phyloP scores from a whole-genome alignment of 2,329 filamentous ascomycete genomes.

The Coleophoma eucalyptorum region DNA sequence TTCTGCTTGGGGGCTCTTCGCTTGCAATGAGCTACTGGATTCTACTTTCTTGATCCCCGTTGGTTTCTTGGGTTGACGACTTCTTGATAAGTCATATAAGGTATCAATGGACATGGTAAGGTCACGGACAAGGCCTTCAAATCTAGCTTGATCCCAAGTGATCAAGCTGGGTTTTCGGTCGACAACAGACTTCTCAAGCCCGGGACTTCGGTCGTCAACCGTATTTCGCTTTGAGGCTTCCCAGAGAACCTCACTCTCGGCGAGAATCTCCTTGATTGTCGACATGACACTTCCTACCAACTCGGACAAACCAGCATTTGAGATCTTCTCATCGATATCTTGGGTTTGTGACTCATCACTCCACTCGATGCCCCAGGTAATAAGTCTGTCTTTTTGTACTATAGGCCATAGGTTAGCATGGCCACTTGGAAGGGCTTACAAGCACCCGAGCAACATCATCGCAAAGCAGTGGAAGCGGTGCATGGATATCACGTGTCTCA shows the following conservation, averaged over 20 bases:
- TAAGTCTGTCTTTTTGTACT: constrained; percentile 53
- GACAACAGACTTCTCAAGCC: constrained; percentile 26
- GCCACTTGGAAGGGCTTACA: too few species aligned
- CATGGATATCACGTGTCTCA: neutral
- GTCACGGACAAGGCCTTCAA: constrained; percentile 71
- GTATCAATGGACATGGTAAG: constrained; percentile 77
- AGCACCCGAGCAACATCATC: too few species aligned
- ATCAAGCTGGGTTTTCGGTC: constrained; percentile 55
- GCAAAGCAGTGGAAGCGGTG: neutral
- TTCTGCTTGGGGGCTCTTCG: constrained; percentile 25
- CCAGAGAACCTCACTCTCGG: constrained; percentile 72
- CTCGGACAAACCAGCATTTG: constrained; percentile 71
- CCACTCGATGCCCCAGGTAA: constrained; percentile 80
- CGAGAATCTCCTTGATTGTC: constrained; percentile 76
- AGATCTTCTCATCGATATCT: constrained; percentile 68
- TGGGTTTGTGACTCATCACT: constrained; percentile 64
- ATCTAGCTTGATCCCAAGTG: constrained; percentile 67
- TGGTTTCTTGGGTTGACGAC: constrained; percentile 41
- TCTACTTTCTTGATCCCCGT: constrained; percentile 13
- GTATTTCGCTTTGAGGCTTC: constrained; percentile 48
- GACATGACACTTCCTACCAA: constrained; percentile 75
- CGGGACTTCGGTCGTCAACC: constrained; percentile 14
- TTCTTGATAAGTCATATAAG: constrained; percentile 71
- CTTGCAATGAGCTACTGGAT: constrained; percentile 8
- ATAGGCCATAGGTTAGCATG: too few species aligned